Evolutionary conservation across 2,329 filamentous ascomycete species (phyloP), one percentile per base, ranked within the genome.

Genomic region (Hypoxylon sp.): DNA sequence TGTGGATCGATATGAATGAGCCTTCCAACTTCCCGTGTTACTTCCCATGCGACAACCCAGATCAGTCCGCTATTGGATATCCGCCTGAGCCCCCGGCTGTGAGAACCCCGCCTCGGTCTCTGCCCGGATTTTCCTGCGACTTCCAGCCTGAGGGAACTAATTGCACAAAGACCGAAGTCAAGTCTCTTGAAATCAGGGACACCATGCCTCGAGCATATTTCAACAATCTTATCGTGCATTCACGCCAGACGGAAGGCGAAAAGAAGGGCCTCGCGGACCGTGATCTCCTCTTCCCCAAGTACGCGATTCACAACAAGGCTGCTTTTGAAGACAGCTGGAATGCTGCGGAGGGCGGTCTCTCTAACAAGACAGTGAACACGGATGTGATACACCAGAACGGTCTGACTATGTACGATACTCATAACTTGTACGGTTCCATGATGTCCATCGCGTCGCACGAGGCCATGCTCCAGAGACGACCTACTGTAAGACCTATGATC

Each of bases 1-100:
- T 93, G 1, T 92, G 88, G 86, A 89, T 90, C 59, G 88, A 90
- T 61, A 83, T 88, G 80, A 84, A 84, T 51, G 81, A 84, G 63
- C 72, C 73, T 2, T 71, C 69, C 13, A 72, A 71, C 45, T 76
- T 76, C 54, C 71, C 70, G 29, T 83, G 81, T 64, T 70, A 73
- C 31, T 83, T 78, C 56, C 80, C 81, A n/a, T 85, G 81, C 63
- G 68, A 73, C 15, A 67, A 84, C 58, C 76, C 80, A 0, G 71
- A 70, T 2, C 64, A 58, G 0, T 62, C 66, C 1, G 69, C 69
- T 2, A 59, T 63, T 7, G 75, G 73, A 2, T 79, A 75, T 49
- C 84, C 89, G 13, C 88, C 88, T 0, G 69, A 73, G 1, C 80
- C 87, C 29, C 83, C 86, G 1, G 73, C 84, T 1, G 79, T 90